Evolutionary conservation across 2,329 filamentous ascomycete species (phyloP), one percentile per base, ranked within the genome.

Genomic region (Penicillium sp.): DNA sequence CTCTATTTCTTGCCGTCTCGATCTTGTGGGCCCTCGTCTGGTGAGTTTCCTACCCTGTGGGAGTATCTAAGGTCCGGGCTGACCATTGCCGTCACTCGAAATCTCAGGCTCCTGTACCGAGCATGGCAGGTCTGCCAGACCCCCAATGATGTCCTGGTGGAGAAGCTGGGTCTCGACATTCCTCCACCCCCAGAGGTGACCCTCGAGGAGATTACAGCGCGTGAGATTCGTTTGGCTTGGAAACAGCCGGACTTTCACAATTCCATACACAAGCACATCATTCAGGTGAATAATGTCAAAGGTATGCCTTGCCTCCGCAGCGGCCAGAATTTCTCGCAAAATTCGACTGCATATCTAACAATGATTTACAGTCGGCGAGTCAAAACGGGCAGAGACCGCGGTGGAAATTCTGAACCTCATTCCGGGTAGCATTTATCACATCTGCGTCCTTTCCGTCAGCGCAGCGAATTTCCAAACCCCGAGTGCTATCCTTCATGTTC

Each of bases 271-370:
- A 96, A 93, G 78, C 95, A 96, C 73, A 85, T 94, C 49, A 92
- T 99, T 55, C 92, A 96, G 75, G 89, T 99, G 66, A 98, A 99
- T 77, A 94, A 94, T 45, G 89, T 94, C 46, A 92, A 92, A 80
- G 91, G 92, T 95, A 78, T 42, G 33, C 2, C n/a, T 11, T 40
- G 52, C 19, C 19, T 8, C 43, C 6, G 10, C 4, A 64, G 51
- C 55, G 8, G 28, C 10, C 22, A 16, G 13, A 26, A 40, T 46
- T 33, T 28, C 37, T 42, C 22, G 13, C 25, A 35, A 19, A 25
- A 38, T 16, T 35, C 2, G 28, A 37, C 19, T 16, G 14, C 7
- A 35, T 48, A 25, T 42, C 53, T 56, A 46, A 56, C 33, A 19
- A 46, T 16, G 10, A 28, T 48, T 16, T 56, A 65, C 73, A 92